phyloP scores from a whole-genome alignment of 78 protist species.

The Chrysochromulina parva region DNA sequence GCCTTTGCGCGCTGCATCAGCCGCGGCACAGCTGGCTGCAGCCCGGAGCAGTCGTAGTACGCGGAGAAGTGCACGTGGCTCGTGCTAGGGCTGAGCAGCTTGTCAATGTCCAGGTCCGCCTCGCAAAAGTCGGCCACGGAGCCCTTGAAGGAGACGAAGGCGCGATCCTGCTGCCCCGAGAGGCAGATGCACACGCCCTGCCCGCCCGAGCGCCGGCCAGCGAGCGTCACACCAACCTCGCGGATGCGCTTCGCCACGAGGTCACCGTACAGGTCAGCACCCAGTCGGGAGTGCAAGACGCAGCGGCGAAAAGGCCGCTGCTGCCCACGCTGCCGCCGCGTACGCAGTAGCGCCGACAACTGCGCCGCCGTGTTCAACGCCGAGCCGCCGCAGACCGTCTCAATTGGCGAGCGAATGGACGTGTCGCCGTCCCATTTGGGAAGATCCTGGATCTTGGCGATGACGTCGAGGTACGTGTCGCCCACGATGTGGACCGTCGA shows the following conservation, averaged over 20 bases:
- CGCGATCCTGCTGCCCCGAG: background rate
- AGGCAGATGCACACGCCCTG: conserved; percentile 17
- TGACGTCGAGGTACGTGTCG: background rate
- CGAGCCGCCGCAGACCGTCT: background rate
- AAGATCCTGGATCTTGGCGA: background rate
- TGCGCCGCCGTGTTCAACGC: conserved; percentile 6
- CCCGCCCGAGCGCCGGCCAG: background rate
- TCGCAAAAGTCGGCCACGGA: background rate
- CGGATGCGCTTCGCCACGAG: background rate
- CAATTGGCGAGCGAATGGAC: background rate
- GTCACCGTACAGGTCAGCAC: background rate
- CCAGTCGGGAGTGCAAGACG: background rate
- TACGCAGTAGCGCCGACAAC: background rate
- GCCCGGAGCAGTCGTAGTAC: background rate
- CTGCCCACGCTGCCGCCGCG: background rate
- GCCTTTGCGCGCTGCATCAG: background rate
- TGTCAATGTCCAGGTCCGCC: background rate
- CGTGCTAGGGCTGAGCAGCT: background rate
- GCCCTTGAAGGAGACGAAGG: background rate
- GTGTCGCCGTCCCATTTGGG: conserved; percentile 4
- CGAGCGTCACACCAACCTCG: background rate
- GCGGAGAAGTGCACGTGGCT: background rate
- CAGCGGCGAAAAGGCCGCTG: background rate
- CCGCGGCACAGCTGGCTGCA: background rate
- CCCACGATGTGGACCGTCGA: background rate